These are phyloP conservation scores for Kockovaella imperatae DNA, from an alignment of 768 basidiomycete genomes.

Conservation along the genomic window DNA sequence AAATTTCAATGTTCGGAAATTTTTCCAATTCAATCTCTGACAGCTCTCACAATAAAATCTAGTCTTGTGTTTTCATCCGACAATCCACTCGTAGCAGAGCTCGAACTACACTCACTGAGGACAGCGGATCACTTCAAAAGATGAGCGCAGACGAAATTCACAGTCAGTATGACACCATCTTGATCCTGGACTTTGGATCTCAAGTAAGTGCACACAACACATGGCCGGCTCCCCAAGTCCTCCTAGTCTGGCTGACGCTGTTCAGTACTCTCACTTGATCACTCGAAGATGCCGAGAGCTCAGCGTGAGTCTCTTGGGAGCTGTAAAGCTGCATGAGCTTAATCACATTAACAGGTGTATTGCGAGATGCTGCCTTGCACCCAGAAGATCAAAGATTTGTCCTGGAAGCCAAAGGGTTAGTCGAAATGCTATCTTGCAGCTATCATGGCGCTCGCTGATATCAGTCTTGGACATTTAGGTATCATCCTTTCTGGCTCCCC, in stretches of 20 bases:
- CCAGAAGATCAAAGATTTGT: slow-evolving; percentile 72
- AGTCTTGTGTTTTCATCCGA: neutral
- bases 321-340: neutral
- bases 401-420: slow-evolving; percentile 88
- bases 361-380: slow-evolving; percentile 98
- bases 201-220: slow-evolving; percentile 54
- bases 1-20: too few species aligned
- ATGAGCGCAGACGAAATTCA: slow-evolving; percentile 61
- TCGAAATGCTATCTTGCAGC: neutral
- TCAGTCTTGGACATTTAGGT: slow-evolving; percentile 49
- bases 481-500: slow-evolving; percentile 97
- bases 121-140: neutral
- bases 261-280: slow-evolving; percentile 91
- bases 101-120: too few species aligned
- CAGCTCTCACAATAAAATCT: too few species aligned
- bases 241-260: neutral
- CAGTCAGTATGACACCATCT: slow-evolving; percentile 88
- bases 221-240: neutral
- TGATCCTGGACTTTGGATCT: slow-evolving; percentile 95
- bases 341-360: slow-evolving; percentile 50
- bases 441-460: neutral
- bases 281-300: slow-evolving; percentile 95
- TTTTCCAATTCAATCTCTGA: too few species aligned
- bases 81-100: neutral
- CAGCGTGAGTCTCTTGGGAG: slow-evolving; percentile 52